Evolutionary conservation across 345 rosid species (phyloP).

Genomic region (Aquilaria malaccensis): DNA sequence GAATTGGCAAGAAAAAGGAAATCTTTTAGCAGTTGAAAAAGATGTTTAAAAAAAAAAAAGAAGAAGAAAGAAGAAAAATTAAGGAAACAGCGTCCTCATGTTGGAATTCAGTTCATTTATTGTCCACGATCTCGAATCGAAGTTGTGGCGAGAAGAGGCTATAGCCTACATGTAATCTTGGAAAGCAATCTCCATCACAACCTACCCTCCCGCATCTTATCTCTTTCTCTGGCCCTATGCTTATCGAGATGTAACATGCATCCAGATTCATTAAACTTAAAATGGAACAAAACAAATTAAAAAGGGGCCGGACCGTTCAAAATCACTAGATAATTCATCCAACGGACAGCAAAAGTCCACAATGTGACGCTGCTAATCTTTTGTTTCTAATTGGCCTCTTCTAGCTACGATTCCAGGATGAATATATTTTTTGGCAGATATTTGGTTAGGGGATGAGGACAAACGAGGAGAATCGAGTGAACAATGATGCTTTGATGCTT

Average conservation of each 20-base stretch:
- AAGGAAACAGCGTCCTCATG: neutral
- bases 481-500: constrained; percentile 11
- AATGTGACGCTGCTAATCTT: constrained; percentile 10
- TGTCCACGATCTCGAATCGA: constrained; percentile 8
- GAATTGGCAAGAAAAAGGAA: neutral
- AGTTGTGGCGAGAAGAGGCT: constrained; percentile 22
- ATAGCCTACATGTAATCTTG: constrained; percentile 16
- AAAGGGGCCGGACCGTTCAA: neutral
- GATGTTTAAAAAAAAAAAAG: neutral
- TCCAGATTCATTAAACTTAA: no score
- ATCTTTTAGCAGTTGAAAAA: neutral
- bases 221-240: constrained; percentile 2
- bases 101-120: neutral
- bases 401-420: neutral
- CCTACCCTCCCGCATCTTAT: constrained; percentile 15
- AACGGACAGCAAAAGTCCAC: constrained; percentile 16
- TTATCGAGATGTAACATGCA: no score
- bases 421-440: neutral
- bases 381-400: neutral
- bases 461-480: constrained; percentile 6
- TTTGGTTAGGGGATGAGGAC: neutral
- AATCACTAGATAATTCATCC: neutral
- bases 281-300: no score
- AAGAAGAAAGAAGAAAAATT: neutral
- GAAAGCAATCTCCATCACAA: constrained; percentile 22